phyloP scores from a whole-genome alignment of 805 yeast genomes.

The Lipomyces spencermartinsiae region DNA sequence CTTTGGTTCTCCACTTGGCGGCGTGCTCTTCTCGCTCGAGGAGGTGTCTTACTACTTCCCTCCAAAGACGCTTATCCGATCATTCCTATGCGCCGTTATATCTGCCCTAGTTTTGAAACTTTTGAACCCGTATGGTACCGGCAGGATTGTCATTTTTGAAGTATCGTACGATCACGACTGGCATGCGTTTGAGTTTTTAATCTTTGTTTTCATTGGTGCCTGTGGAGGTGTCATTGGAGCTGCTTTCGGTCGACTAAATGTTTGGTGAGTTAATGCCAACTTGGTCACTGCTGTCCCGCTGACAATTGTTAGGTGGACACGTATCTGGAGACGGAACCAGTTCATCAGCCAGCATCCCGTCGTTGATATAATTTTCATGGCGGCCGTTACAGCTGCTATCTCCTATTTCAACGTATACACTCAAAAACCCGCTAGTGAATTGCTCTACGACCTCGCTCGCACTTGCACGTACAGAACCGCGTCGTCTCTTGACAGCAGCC shows the following conservation, averaged over 20 bases:
- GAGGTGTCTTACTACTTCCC: conserved; percentile 64
- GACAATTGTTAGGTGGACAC: conserved; percentile 49
- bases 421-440: conserved; percentile 56
- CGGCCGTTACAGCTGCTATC: conserved; percentile 54
- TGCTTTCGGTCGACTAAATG: conserved; percentile 53
- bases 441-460: conserved; percentile 57
- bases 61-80: conserved; percentile 59
- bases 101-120: conserved; percentile 60
- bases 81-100: conserved; percentile 62
- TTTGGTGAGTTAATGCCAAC: conserved; percentile 44
- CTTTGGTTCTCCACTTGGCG: conserved; percentile 66
- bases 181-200: conserved; percentile 55
- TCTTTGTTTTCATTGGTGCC: conserved; percentile 56
- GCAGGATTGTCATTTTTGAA: conserved; percentile 62
- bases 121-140: conserved; percentile 65
- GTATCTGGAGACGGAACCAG: conserved; percentile 47
- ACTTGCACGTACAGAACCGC: conserved; percentile 48
- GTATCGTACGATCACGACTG: conserved; percentile 59
- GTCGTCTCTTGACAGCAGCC: background rate
- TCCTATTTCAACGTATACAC: conserved; percentile 59
- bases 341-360: conserved; percentile 51
- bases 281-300: background rate
- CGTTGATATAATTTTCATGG: conserved; percentile 54
- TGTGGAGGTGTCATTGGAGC: conserved; percentile 64
- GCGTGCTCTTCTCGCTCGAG: conserved; percentile 61